Evolutionary conservation across 441 rosid species (phyloP).

Genomic region (Croton laevigatus): DNA sequence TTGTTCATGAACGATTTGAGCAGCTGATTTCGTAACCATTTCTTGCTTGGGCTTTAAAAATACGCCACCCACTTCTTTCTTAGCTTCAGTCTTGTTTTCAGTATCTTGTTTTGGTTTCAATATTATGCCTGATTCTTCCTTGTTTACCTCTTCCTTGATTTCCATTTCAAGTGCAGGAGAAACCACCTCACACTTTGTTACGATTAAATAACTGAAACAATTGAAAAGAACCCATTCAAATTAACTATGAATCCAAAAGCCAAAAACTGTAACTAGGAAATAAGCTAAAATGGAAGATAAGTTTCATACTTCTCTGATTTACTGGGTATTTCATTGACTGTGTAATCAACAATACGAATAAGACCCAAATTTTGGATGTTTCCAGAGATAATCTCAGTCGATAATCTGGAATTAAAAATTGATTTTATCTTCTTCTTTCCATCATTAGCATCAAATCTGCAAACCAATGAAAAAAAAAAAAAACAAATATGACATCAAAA

Average conservation of each 20-base stretch:
- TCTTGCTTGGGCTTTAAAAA: constrained; percentile 69
- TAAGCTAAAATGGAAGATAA: background rate
- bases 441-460: constrained; percentile 74
- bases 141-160: constrained; percentile 35
- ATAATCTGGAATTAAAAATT: constrained; percentile 54
- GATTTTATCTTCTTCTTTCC: constrained; percentile 66
- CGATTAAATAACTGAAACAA: constrained; percentile 59
- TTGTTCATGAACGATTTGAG: constrained; percentile 80
- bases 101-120: constrained; percentile 46
- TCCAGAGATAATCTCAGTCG: constrained; percentile 62
- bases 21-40: constrained; percentile 65
- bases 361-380: constrained; percentile 68
- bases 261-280: background rate
- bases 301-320: constrained; percentile 65
- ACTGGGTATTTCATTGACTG: constrained; percentile 76
- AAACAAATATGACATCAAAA: background rate
- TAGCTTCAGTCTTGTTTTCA: constrained; percentile 27
- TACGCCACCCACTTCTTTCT: constrained; percentile 35
- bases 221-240: constrained; percentile 2
- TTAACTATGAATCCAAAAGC: background rate
- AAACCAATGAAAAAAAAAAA: background rate
- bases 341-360: constrained; percentile 62
- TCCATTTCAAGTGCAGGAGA: constrained; percentile 65
- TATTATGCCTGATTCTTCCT: constrained; percentile 25
- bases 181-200: constrained; percentile 68